Evolutionary conservation across 768 basidiomycete species (phyloP), one percentile per base, ranked within the genome.

Genomic region (Lentinula detonsa): DNA sequence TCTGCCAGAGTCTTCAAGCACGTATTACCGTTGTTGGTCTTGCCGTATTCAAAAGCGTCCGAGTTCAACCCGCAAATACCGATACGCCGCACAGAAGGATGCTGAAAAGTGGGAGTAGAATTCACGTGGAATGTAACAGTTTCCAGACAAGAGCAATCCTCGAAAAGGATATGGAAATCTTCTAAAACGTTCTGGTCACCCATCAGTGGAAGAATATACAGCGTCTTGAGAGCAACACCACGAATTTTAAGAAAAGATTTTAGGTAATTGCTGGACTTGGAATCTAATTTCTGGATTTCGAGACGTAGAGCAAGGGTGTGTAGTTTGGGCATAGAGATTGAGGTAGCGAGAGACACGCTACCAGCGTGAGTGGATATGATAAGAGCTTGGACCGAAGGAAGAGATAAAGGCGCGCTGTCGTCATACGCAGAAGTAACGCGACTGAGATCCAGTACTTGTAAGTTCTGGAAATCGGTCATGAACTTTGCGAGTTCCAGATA

Each of bases 401-500:
- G 72, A 9, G 69, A 71, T 16, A 54, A 4, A 37, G 13, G 15
- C 10, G 11, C 11, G 46, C 72, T 71, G 16, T 54, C 1, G 13
- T 5, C 21, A 16, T 18, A 16, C 16, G 4, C 10, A 40, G 67
- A 58, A 4, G 61, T 65, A 55, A 77, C 74, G 69, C 77, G 73
- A 28, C 79, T 74, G 28, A 85, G 68, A 67, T 83, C 81, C 9
- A 85, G 71, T 48, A 78, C 71, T 37, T 76, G 74, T 59, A 84
- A 67, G 5, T 73, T 64, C 51, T 65, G 66, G 62, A 82, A 85
- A 9, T 78, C 70, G 9, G 68, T 70, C 9, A 82, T 62, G 56
- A 79, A 79, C 69, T 61, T 46, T 61, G 60, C 52, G 56, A 61
- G 18, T 59, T 58, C 35, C 62, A 23, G 6, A 63, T 57, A 55